These are phyloP conservation scores for Lachancea mirantina DNA, from an alignment of 805 yeast genomes.

Conservation along the genomic window DNA sequence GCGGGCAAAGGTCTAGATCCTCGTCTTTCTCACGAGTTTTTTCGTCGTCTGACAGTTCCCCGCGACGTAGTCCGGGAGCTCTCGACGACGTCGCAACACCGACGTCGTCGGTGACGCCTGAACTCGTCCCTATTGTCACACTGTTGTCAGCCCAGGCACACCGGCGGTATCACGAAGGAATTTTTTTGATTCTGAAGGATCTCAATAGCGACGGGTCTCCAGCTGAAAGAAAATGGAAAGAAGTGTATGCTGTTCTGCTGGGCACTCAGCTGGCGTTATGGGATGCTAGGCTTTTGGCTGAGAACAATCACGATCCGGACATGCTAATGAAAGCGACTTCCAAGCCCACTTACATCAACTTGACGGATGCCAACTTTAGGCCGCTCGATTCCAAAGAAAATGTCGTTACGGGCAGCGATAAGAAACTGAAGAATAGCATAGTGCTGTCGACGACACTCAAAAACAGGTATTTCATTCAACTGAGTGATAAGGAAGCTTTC, in stretches of 20 bases:
- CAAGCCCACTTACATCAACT: slow-evolving; percentile 81
- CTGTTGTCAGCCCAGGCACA: slow-evolving; percentile 66
- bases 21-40: slow-evolving; percentile 19
- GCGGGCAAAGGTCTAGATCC: slow-evolving; percentile 15
- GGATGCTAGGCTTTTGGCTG: slow-evolving; percentile 66
- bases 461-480: slow-evolving; percentile 79
- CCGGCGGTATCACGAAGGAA: slow-evolving; percentile 70
- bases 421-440: slow-evolving; percentile 63
- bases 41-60: slow-evolving; percentile 14
- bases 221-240: slow-evolving; percentile 77
- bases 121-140: slow-evolving; percentile 61
- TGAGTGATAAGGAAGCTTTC: slow-evolving; percentile 55
- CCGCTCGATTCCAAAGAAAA: slow-evolving; percentile 61
- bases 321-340: slow-evolving; percentile 51
- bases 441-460: slow-evolving; percentile 90
- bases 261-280: slow-evolving; percentile 92
- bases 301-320: slow-evolving; percentile 35
- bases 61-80: slow-evolving; percentile 9
- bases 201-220: slow-evolving; percentile 82
- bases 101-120: slow-evolving; percentile 30
- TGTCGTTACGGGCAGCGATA: slow-evolving; percentile 40
- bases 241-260: slow-evolving; percentile 83
- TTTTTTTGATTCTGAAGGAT: slow-evolving; percentile 65
- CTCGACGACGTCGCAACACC: slow-evolving; percentile 15
- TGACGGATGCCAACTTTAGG: slow-evolving; percentile 82